A percentile compares a stretch with the other conserved stretches of the same genome.
Evolutionary conservation across 2,329 filamentous ascomycete genomes (phyloP).

Genomic region (Conoideocrella luteorostrata): DNA sequence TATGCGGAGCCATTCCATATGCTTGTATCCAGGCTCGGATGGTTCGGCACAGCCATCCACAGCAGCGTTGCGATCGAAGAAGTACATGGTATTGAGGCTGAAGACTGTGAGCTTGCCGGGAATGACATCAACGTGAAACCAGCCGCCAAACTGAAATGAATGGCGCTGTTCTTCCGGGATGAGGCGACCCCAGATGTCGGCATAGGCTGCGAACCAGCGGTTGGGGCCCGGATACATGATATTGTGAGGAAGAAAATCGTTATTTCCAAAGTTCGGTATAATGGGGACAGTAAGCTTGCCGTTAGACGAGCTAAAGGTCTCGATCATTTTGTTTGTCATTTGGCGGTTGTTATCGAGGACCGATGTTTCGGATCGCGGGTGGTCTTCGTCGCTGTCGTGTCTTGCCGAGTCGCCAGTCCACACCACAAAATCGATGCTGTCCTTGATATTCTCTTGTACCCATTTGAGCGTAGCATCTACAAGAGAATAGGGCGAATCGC

Average conservation of each 20-base stretch:
- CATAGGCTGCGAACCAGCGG: conserved; percentile 71
- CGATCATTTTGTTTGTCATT: conserved; percentile 68
- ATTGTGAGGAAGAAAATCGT: conserved; percentile 95
- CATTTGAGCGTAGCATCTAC: conserved; percentile 86
- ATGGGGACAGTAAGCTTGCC: conserved; percentile 65
- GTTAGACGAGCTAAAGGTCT: conserved; percentile 60
- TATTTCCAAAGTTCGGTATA: conserved; percentile 89
- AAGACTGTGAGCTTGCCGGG: conserved; percentile 80
- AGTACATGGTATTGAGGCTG: conserved; percentile 94
- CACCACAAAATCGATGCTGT: conserved; percentile 79
- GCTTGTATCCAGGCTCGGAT: conserved; percentile 82
- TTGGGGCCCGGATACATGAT: conserved; percentile 84
- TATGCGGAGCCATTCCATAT: conserved; percentile 91
- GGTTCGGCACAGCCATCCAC: conserved; percentile 80
- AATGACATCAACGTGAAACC: conserved; percentile 91
- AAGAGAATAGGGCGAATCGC: conserved; percentile 75
- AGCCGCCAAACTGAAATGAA: conserved; percentile 85
- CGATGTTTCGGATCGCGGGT: conserved; percentile 68
- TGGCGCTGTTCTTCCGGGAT: conserved; percentile 91
- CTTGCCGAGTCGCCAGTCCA: conserved; percentile 90
- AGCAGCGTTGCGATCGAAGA: conserved; percentile 88
- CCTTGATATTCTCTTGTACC: conserved; percentile 71
- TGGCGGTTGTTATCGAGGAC: conserved; percentile 72
- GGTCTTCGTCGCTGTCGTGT: conserved; percentile 78
- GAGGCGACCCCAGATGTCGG: conserved; percentile 74